Evolutionary conservation across 306 rosid species (phyloP).

Genomic region (Echinosophora koreensis): DNA sequence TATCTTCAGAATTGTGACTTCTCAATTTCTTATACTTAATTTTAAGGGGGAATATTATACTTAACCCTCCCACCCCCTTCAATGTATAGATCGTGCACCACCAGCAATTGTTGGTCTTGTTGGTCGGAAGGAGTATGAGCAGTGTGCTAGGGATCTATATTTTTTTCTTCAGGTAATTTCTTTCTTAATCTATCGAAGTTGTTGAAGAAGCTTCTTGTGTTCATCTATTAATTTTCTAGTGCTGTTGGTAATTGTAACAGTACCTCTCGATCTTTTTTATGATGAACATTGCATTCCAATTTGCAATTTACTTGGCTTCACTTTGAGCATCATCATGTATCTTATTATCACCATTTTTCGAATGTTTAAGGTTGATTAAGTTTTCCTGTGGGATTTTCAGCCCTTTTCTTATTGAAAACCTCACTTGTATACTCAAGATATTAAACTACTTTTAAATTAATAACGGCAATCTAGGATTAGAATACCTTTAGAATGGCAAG

Average conservation of each 20-base stretch:
- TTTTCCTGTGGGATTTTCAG: slow-evolving; percentile 8
- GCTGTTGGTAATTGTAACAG: slow-evolving; percentile 5
- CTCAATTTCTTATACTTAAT: background rate
- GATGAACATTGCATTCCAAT: slow-evolving; percentile 28
- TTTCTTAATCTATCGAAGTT: background rate
- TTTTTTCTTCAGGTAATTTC: slow-evolving; percentile 89
- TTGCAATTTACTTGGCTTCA: slow-evolving; percentile 11
- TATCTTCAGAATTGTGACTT: slow-evolving; percentile 1
- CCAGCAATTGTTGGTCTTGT: slow-evolving; percentile 90
- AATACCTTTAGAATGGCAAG: slow-evolving; percentile 16
- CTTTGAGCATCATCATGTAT: slow-evolving; percentile 22
- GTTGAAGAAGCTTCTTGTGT: slow-evolving; percentile 32
- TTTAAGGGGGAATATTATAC: background rate
- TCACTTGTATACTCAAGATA: slow-evolving; percentile 17
- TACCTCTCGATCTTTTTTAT: slow-evolving; percentile 13
- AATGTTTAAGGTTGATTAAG: slow-evolving; percentile 24
- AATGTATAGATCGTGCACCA: slow-evolving; percentile 83
- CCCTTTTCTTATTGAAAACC: slow-evolving; percentile 16
- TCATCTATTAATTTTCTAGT: slow-evolving; percentile 22
- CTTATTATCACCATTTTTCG: slow-evolving; percentile 12
- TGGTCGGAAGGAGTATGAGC: slow-evolving; percentile 92
- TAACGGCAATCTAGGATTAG: slow-evolving; percentile 8
- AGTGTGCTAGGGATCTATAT: slow-evolving; percentile 93
- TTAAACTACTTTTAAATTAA: slow-evolving; percentile 20
- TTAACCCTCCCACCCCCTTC: background rate